A percentile compares a stretch with the other conserved stretches of the same genome.
Conservation (phyloP, 2,329 filamentous ascomycete genomes). For the Fusarium globosum region DNA sequence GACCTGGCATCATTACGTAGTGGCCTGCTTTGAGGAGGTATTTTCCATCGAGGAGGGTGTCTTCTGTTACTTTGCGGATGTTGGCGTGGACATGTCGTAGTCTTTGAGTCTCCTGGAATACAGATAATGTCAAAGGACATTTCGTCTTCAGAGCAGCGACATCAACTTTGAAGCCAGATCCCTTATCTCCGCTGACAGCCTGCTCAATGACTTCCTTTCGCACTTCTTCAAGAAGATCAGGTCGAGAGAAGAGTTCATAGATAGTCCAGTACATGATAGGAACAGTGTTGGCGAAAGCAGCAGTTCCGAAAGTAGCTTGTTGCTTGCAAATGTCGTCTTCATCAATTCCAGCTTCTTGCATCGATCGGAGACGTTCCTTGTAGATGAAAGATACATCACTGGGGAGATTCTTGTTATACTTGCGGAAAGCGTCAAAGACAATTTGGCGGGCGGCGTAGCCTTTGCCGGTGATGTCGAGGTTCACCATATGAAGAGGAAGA, state of each 20-base stretch:
- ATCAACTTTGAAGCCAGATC: conserved; percentile 10
- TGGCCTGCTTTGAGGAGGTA: conserved; percentile 52
- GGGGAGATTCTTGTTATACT: conserved; percentile 27
- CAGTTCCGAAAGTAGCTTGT: conserved; percentile 28
- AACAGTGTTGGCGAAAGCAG: conserved; percentile 28
- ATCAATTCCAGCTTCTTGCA: conserved; percentile 24
- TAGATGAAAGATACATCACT: conserved; percentile 27
- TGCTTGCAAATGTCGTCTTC: conserved; percentile 33
- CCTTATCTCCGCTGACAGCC: conserved; percentile 4
- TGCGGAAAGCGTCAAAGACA: conserved; percentile 28
- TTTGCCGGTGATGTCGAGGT: conserved; percentile 22
- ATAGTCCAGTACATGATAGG: conserved; percentile 33
- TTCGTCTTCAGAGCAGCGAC: conserved; percentile 29
- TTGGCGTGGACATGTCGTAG: conserved; percentile 25
- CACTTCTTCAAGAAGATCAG: conserved; percentile 21
- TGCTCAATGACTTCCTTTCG: conserved; percentile 10
- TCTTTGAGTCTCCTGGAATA: conserved; percentile 28
- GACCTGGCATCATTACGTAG: conserved; percentile 50
- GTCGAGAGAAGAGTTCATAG: conserved; percentile 28
- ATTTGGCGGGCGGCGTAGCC: conserved; percentile 32
- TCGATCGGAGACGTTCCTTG: not conserved
- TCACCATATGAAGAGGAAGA: conserved; percentile 16
- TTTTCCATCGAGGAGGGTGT: conserved; percentile 49
- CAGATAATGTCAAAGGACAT: conserved; percentile 23
- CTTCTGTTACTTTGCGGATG: conserved; percentile 45